Conservation (phyloP, 1,284 basidiomycete species). For the Athelia psychrophila region DNA sequence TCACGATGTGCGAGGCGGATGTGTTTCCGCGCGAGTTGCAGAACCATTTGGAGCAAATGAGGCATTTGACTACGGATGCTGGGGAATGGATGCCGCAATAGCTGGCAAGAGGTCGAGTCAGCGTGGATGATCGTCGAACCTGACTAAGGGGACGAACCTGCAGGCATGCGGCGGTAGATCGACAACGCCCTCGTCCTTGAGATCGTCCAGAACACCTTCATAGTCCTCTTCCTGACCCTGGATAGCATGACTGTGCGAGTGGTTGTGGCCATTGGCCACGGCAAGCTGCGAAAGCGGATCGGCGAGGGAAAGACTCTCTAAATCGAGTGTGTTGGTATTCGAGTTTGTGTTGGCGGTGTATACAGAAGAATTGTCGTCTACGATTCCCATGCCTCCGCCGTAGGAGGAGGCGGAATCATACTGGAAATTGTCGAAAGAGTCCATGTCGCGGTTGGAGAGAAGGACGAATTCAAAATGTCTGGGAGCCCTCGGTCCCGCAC, state of each 20-base stretch:
- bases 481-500: background rate
- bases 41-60: slow-evolving; percentile 98
- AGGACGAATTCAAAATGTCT: background rate
- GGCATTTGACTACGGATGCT: slow-evolving; percentile 95
- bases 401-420: slow-evolving; percentile 77
- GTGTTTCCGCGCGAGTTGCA: slow-evolving; percentile 99
- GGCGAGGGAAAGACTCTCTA: slow-evolving; percentile 62
- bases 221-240: slow-evolving; percentile 75
- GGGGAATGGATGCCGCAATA: slow-evolving; percentile 99
- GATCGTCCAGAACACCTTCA: slow-evolving; percentile 83
- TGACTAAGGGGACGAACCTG: slow-evolving; percentile 59
- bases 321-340: slow-evolving; percentile 51
- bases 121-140: slow-evolving; percentile 6
- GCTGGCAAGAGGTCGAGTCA: slow-evolving; percentile 38
- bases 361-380: slow-evolving; percentile 84
- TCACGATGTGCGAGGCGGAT: slow-evolving; percentile 98
- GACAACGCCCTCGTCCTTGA: slow-evolving; percentile 82
- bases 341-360: slow-evolving; percentile 72
- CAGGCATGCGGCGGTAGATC: slow-evolving; percentile 91
- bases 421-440: slow-evolving; percentile 87
- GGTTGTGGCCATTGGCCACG: slow-evolving; percentile 35
- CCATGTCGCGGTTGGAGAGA: slow-evolving; percentile 44
- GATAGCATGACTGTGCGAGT: slow-evolving; percentile 30
- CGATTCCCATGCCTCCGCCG: slow-evolving; percentile 66
- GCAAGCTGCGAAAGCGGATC: slow-evolving; percentile 43